Evolutionary conservation across 2,329 filamentous ascomycete species (phyloP), one percentile per base, ranked within the genome.

Genomic region (Stromatinia cepivora): DNA sequence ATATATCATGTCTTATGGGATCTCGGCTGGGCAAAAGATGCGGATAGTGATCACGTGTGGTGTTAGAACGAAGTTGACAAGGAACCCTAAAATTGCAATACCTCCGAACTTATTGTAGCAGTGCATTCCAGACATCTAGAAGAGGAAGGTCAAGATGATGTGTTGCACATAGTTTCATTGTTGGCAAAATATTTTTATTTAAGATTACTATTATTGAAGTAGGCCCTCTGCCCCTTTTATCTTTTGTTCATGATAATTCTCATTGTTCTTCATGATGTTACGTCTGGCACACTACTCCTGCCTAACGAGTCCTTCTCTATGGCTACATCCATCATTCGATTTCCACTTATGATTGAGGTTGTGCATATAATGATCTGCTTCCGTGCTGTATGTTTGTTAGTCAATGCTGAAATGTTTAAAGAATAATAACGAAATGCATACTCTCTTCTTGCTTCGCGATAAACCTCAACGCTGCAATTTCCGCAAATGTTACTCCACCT

Each of bases 401-500:
- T 76, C 69, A 63, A 64, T 70, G 46, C 25, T 48, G 22, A 58
- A 20, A 36, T 22, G 50, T 31, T 56, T 36, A 20, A 39, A 31
- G 13, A 22, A 57, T 25, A 48, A 59, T 36, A 52, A 11, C 15
- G 42, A 45, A 22, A 53, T 53, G 62, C 72, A 67, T 76, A 88
- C 88, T 86, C 84, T 92, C 87, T 88, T 95, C 90, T 79, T 94
- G 90, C 78, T 89, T 89, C 13, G 92, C 92, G 74, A 99, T 90
- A 78, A 97, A 98, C 67, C 96, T 86, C 78, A 99, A 79, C 28
- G 96, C 95, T 53, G 96, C 93, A 78, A 99, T 94, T 81, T 99
- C 95, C 0, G 95, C 94, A 78, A 96, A 97, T 0, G 93, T 97
- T 68, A 99, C 92, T 2, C 95, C 96, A n/a, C 95, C 95, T 25